phyloP scores from a whole-genome alignment of 441 rosid genomes.

The Cnidoscolus chayamansa region DNA sequence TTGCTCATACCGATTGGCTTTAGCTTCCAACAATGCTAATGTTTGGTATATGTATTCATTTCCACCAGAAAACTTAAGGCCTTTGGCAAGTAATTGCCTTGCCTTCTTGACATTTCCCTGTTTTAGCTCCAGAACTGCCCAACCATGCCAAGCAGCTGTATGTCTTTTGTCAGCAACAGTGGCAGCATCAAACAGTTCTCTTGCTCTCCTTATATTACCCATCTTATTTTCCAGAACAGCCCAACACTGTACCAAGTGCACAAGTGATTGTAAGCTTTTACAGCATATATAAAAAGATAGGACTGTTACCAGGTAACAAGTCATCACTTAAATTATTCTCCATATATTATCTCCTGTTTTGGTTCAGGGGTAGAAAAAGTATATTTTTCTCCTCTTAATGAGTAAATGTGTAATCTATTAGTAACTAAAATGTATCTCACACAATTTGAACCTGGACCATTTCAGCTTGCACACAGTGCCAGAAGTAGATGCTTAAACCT shows the following conservation, averaged over 20 bases:
- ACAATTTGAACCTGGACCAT: neutral
- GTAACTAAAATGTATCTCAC: neutral
- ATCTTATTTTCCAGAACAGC: conserved; percentile 83
- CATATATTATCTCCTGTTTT: neutral
- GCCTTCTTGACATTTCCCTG: conserved; percentile 91
- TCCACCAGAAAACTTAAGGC: conserved; percentile 74
- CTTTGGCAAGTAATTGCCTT: conserved; percentile 82
- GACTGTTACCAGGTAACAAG: too few species aligned
- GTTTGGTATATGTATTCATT: conserved; percentile 93
- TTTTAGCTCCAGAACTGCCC: conserved; percentile 92
- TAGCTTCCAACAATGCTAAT: conserved; percentile 78
- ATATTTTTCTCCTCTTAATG: neutral
- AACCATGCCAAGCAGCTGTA: conserved; percentile 96
- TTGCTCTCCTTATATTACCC: conserved; percentile 80
- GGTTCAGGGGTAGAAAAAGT: neutral
- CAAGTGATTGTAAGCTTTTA: conserved; percentile 18
- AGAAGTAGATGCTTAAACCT: too few species aligned
- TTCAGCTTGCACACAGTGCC: neutral
- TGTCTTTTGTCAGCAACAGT: conserved; percentile 91
- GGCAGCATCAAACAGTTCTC: conserved; percentile 91
- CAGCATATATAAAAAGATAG: neutral
- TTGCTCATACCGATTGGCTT: conserved; percentile 66
- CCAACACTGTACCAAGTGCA: conserved; percentile 73
- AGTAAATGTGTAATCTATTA: neutral
- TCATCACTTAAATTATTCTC: neutral